phyloP scores from a whole-genome alignment of 2,329 filamentous ascomycete species.

The Plectosphaerella plurivora region DNA sequence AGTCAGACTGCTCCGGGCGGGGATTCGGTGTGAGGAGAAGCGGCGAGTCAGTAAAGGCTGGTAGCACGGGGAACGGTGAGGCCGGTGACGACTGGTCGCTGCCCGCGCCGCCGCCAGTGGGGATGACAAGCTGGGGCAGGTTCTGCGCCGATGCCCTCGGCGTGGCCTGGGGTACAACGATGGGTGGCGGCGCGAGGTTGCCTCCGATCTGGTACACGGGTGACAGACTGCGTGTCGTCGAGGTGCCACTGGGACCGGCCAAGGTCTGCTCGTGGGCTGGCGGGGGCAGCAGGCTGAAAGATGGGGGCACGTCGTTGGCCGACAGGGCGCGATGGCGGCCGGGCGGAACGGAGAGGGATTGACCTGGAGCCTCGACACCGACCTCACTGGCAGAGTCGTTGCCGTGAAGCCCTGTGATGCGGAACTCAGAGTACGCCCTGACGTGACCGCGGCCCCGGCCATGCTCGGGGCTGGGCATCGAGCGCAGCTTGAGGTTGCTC shows the following conservation, averaged over 20 bases:
- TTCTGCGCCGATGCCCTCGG: slow-evolving; percentile 1
- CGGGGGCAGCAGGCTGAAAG: slow-evolving; percentile 6
- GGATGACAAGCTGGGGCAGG: slow-evolving; percentile 41
- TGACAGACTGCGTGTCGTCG: slow-evolving; percentile 20
- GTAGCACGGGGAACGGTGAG: slow-evolving; percentile 58
- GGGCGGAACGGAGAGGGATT: not conserved
- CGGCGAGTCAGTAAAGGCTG: slow-evolving; percentile 55
- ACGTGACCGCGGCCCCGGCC: slow-evolving; percentile 28
- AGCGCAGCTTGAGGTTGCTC: slow-evolving; percentile 67
- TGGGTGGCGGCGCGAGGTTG: slow-evolving; percentile 35
- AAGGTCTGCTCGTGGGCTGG: slow-evolving; percentile 6
- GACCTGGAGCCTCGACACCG: not conserved
- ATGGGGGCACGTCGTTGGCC: slow-evolving; percentile 33
- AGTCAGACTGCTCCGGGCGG: slow-evolving; percentile 42
- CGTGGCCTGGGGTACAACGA: slow-evolving; percentile 6
- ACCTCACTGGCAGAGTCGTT: not conserved
- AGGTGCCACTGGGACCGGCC: slow-evolving; percentile 1
- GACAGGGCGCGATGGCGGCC: slow-evolving; percentile 40
- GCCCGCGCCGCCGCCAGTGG: slow-evolving; percentile 34
- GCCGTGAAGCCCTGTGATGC: slow-evolving; percentile 8
- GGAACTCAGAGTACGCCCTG: slow-evolving; percentile 44
- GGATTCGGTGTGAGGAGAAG: slow-evolving; percentile 35
- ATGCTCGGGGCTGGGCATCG: slow-evolving; percentile 40
- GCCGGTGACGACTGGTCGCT: slow-evolving; percentile 44
- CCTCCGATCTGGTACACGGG: slow-evolving; percentile 32